Percentiles rank a stretch among this genome's conserved stretches.
phyloP scores from a whole-genome alignment of 257 asterid species.

The Gynochthodes officinalis region DNA sequence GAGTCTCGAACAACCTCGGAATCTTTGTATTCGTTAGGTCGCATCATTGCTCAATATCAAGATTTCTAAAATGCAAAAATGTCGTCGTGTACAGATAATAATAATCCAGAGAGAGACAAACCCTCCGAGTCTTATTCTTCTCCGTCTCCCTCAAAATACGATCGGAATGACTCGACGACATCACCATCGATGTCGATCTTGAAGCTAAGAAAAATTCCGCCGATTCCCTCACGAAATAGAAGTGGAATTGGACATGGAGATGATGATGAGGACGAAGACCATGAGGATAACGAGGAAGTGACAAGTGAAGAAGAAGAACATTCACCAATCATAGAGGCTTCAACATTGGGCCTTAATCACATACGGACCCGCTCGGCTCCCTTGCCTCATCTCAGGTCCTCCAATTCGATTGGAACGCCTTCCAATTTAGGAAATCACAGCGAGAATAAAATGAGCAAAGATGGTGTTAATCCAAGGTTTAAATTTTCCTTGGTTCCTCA shows the following conservation, averaged over 20 bases:
- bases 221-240: constrained; percentile 44
- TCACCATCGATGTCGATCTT: constrained; percentile 29
- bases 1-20: background rate
- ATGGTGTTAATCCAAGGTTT: constrained; percentile 23
- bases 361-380: constrained; percentile 70
- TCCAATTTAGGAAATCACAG: background rate
- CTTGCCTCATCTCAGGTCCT: constrained; percentile 40
- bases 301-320: constrained; percentile 22
- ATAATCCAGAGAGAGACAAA: constrained; percentile 28
- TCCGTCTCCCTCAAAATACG: background rate
- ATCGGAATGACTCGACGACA: constrained; percentile 23
- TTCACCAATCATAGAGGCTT: constrained; percentile 45
- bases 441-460: constrained; percentile 19
- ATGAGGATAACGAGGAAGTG: constrained; percentile 15
- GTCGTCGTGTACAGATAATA: constrained; percentile 30
- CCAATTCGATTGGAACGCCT: constrained; percentile 30
- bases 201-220: constrained; percentile 62
- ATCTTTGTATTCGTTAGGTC: too few relatives aligned
- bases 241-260: constrained; percentile 12
- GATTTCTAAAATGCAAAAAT: background rate
- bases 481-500: constrained; percentile 25
- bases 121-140: constrained; percentile 5
- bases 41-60: background rate
- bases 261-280: constrained; percentile 17
- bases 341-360: constrained; percentile 63